These are phyloP conservation scores for Heteromeles arbutifolia DNA, from an alignment of 306 rosid genomes.

Conservation along the genomic window DNA sequence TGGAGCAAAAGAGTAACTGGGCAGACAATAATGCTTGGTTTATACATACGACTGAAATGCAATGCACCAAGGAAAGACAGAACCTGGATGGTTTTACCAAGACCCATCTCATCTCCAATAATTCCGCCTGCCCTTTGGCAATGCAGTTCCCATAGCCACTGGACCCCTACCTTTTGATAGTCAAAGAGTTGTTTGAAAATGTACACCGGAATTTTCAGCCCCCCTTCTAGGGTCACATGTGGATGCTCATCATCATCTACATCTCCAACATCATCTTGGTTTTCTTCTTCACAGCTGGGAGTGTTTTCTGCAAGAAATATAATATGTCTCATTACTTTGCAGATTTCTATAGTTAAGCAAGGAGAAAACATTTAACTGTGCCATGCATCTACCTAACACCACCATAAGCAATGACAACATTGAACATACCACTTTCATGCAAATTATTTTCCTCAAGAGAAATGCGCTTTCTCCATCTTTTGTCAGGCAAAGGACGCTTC, in stretches of 20 bases:
- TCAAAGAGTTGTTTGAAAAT: constrained; percentile 82
- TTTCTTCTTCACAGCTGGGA: constrained; percentile 54
- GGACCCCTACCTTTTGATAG: constrained; percentile 94
- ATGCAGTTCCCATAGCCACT: constrained; percentile 99
- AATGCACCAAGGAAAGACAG: constrained; percentile 84
- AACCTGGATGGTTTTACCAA: constrained; percentile 93
- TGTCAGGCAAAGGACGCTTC: constrained; percentile 79
- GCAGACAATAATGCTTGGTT: constrained; percentile 84
- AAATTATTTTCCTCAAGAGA: constrained; percentile 48
- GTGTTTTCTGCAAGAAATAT: constrained; percentile 46
- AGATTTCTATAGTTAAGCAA: not conserved
- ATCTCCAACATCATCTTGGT: constrained; percentile 40
- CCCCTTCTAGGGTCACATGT: constrained; percentile 75
- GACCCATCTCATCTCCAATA: constrained; percentile 99
- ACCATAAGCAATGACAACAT: not conserved
- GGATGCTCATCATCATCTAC: constrained; percentile 47
- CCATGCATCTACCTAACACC: constrained; percentile 8
- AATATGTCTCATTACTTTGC: not conserved
- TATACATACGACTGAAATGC: constrained; percentile 88
- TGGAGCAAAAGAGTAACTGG: constrained; percentile 93
- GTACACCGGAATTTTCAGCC: constrained; percentile 64
- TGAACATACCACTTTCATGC: constrained; percentile 55
- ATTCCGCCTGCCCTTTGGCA: constrained; percentile 98
- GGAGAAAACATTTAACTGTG: not conserved
- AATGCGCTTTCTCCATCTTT: constrained; percentile 67